Base-by-base conservation (phyloP, 208 protist genomes). In the Vickermania ingenoplastis region DNA sequence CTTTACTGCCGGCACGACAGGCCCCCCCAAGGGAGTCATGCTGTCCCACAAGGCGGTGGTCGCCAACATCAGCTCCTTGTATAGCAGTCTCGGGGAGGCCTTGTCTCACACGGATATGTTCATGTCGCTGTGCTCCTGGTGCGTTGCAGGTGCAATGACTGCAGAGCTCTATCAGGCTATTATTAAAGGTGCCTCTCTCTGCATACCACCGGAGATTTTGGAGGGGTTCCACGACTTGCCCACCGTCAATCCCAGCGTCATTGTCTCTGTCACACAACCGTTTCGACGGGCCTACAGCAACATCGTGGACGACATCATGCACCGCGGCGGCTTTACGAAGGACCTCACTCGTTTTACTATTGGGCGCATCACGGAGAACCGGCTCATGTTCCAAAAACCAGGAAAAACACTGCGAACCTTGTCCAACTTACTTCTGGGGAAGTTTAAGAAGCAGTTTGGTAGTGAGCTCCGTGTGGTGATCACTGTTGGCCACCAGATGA, bases 11-110 rank as follows among this genome's bases (percentile, higher is more conserved):
- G 94, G 91, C 22, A 97, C 92, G 4, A 95, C 92, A 22, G 94
- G 94, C 4, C 63, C 94, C 14, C 89, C 89, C 29, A 98, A 98
- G 71, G 96, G 95, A 11, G 94, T 98, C n/a, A 86, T 86, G 76
- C 79, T 98, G 23, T 96, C 87, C 2, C 93, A 98, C 78, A 67
- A 71, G 54, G 97, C 89, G 68, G 56, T 98, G 7, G 79, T 97
- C 2, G 75, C 94, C 13, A 95, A 95, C 62, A 66, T 95, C 50
- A 89, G 85, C 60, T 90, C 85, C 55, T 71, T 95, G 53, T 91
- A 90, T 71, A 63, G 74, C 0, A 81, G 84, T 31, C 67, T 92
- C 45, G 89, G 89, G 36, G 89, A 89, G 65, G 80, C 83, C 14
- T 63, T 95, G 31, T 81, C 89, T 5, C 85, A 91, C 65, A 82